phyloP scores from a whole-genome alignment of 2,329 filamentous ascomycete species.

The Fonsecaea nubica region DNA sequence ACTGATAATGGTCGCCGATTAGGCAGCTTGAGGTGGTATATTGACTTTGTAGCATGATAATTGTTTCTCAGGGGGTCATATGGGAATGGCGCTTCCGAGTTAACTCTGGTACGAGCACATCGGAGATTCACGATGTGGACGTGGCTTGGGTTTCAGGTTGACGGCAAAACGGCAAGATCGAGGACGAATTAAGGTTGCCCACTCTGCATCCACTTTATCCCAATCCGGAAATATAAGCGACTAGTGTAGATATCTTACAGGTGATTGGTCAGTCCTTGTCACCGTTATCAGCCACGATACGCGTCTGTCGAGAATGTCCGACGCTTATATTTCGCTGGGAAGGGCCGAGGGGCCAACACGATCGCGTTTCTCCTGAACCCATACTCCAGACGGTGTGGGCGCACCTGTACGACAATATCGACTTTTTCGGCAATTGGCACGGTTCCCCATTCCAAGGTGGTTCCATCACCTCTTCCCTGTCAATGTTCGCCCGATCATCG shows the following conservation, averaged over 20 bases:
- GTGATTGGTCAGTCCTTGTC: not conserved
- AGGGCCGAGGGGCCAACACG: not conserved
- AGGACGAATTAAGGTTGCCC: not conserved
- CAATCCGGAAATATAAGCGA: not conserved
- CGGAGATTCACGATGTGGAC: not conserved
- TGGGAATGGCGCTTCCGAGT: not conserved
- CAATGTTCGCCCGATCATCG: not conserved
- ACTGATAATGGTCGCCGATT: not conserved
- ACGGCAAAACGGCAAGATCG: not conserved
- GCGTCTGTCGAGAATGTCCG: not conserved
- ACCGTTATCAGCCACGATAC: not conserved
- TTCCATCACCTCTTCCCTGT: not conserved
- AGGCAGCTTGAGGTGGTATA: not conserved
- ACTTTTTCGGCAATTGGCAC: not conserved
- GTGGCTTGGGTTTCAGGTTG: not conserved
- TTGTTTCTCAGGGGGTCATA: not conserved
- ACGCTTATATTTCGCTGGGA: not conserved
- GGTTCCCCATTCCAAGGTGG: not conserved
- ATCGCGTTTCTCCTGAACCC: not conserved
- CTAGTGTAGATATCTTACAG: not conserved
- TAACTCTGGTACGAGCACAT: not conserved
- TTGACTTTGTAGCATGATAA: not conserved
- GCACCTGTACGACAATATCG: not conserved
- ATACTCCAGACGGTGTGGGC: not conserved
- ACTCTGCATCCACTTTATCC: not conserved